Conservation (phyloP, 1,284 basidiomycete species). For the Apiotrichum brassicae region DNA sequence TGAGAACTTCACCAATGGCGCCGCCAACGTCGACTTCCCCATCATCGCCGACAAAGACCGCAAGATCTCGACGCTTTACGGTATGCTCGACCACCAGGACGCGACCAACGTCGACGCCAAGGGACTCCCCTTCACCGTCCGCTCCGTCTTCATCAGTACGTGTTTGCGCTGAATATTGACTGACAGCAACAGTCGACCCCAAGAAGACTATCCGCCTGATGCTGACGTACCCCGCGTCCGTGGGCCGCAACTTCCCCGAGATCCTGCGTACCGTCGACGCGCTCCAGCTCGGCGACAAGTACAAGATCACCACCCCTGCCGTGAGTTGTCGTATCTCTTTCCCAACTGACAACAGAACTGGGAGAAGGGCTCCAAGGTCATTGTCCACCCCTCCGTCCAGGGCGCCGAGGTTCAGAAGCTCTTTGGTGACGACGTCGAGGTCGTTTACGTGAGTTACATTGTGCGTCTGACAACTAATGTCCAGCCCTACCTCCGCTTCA, state of each 20-base stretch:
- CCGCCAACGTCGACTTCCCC: constrained; percentile 74
- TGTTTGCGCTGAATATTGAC: neutral
- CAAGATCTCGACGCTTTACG: constrained; percentile 62
- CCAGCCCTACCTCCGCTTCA: constrained; percentile 52
- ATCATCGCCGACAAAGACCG: constrained; percentile 92
- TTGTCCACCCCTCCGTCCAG: constrained; percentile 81
- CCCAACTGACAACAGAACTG: no score
- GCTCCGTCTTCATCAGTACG: constrained; percentile 76
- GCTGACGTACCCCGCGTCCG: constrained; percentile 79
- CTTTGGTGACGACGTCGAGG: constrained; percentile 50
- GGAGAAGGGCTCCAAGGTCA: constrained; percentile 66
- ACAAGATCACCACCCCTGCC: constrained; percentile 46
- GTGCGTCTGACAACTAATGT: neutral
- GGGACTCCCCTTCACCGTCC: constrained; percentile 69
- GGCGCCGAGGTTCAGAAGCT: constrained; percentile 79
- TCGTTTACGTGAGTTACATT: constrained; percentile 43
- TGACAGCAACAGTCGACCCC: constrained; percentile 65
- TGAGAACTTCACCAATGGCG: constrained; percentile 59
- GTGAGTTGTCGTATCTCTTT: no score
- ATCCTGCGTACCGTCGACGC: constrained; percentile 77
- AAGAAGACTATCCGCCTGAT: constrained; percentile 81
- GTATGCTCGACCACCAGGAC: constrained; percentile 88
- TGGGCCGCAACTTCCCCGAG: constrained; percentile 62
- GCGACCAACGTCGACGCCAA: constrained; percentile 85
- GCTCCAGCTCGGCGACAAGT: constrained; percentile 88